These are phyloP conservation scores for Candida coquimbonensis DNA, from an alignment of 805 yeast genomes.

Conservation along the genomic window DNA sequence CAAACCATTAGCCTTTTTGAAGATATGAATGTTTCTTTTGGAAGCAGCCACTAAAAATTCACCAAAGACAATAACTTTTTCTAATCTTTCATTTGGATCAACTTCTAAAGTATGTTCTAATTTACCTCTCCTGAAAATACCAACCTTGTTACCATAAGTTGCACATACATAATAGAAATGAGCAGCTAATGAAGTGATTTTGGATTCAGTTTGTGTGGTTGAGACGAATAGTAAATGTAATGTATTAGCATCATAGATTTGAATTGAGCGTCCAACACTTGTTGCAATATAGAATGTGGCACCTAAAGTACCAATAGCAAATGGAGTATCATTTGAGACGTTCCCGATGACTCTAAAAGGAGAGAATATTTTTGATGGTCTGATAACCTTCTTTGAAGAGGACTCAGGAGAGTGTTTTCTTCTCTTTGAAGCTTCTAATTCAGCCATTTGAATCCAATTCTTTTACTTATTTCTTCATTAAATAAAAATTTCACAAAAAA, in stretches of 20 bases:
- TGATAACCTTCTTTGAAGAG: conserved; percentile 2
- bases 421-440: neutral
- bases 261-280: conserved; percentile 83
- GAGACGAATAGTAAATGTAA: conserved; percentile 83
- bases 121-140: conserved; percentile 77
- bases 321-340: conserved; percentile 81
- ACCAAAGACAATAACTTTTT: conserved; percentile 62
- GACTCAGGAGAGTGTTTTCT: conserved; percentile 10
- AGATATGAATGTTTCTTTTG: conserved; percentile 42
- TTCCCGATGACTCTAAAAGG: conserved; percentile 89
- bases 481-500: neutral
- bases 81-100: conserved; percentile 31
- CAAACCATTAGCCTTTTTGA: conserved; percentile 38
- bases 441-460: neutral
- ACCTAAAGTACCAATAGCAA: conserved; percentile 85
- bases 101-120: conserved; percentile 36
- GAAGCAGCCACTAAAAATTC: conserved; percentile 62
- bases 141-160: conserved; percentile 62
- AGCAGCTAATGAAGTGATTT: conserved; percentile 66
- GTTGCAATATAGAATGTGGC: conserved; percentile 83
- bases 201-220: conserved; percentile 61
- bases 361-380: conserved; percentile 58
- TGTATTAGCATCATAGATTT: conserved; percentile 86
- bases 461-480: neutral
- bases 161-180: conserved; percentile 83